Conservation (phyloP, 2,329 filamentous ascomycete genomes). For the Neurospora crassa region DNA sequence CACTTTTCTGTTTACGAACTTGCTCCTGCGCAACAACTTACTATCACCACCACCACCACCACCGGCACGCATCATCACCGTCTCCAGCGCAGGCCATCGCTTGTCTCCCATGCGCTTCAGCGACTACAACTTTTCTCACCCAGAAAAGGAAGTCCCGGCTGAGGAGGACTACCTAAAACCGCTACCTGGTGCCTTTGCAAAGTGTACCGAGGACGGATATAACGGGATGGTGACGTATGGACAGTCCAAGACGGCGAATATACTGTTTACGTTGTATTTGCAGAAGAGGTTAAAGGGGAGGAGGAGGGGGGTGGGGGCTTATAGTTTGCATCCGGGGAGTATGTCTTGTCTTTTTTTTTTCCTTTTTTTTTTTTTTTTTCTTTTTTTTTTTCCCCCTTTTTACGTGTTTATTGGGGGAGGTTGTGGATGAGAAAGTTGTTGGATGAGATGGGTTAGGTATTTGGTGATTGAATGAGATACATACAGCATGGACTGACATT, state of each 20-base stretch:
- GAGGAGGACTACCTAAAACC: slow-evolving; percentile 22
- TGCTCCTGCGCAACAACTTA: slow-evolving; percentile 26
- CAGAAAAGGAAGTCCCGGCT: slow-evolving; percentile 24
- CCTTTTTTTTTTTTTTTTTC: too few species aligned
- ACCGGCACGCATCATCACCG: slow-evolving; percentile 27
- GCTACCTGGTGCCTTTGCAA: slow-evolving; percentile 22
- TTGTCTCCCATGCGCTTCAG: slow-evolving; percentile 33
- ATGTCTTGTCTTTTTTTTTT: neutral
- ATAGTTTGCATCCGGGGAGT: slow-evolving; percentile 34
- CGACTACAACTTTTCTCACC: slow-evolving; percentile 31
- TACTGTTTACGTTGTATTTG: slow-evolving; percentile 33
- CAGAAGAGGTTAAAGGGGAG: slow-evolving; percentile 27
- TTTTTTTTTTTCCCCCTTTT: too few species aligned
- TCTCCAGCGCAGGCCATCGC: slow-evolving; percentile 32
- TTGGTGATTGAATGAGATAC: too few species aligned
- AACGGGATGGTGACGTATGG: slow-evolving; percentile 34
- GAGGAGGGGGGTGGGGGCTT: slow-evolving; percentile 26
- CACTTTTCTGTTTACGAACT: slow-evolving; percentile 38
- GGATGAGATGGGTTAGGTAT: too few species aligned
- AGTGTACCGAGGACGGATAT: slow-evolving; percentile 25
- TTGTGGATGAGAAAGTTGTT: too few species aligned
- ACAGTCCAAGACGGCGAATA: slow-evolving; percentile 43
- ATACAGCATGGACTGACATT: too few species aligned
- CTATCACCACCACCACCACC: too few species aligned
- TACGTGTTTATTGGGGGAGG: too few species aligned